A percentile compares a stretch with the other conserved stretches of the same genome.
Conservation (phyloP, 176 grass and related monocot genomes). For the Alloteropsis semialata region DNA sequence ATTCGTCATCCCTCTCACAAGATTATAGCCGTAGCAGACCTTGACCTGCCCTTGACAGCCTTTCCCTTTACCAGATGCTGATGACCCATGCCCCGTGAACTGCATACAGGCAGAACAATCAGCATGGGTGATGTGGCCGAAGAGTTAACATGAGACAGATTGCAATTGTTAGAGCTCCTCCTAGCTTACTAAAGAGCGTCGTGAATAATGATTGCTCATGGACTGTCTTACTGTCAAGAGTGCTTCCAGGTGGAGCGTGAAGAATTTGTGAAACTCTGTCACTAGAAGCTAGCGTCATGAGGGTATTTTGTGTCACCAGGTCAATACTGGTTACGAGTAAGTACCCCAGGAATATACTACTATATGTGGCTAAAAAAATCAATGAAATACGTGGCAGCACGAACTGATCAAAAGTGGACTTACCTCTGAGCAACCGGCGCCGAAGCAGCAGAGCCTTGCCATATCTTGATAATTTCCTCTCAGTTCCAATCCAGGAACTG, state of each 20-base stretch:
- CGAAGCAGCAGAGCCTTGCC: conserved; percentile 46
- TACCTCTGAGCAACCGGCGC: conserved; percentile 38
- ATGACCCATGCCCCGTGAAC: conserved; percentile 40
- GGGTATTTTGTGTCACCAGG: neutral
- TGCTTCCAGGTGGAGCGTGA: neutral
- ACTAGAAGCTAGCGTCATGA: neutral
- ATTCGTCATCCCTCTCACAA: conserved; percentile 63
- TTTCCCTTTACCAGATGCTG: conserved; percentile 58
- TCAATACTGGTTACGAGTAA: neutral
- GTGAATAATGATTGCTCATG: neutral
- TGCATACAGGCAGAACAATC: conserved; percentile 30
- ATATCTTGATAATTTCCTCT: neutral
- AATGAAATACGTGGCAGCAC: neutral
- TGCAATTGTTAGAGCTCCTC: neutral
- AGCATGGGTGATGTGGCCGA: neutral
- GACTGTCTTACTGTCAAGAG: neutral
- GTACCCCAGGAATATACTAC: neutral
- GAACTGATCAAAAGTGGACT: neutral
- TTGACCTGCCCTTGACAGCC: conserved; percentile 37
- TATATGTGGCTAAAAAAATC: neutral
- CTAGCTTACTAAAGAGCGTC: neutral
- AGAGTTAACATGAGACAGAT: neutral
- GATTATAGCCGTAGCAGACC: conserved; percentile 58
- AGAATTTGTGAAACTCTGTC: neutral
- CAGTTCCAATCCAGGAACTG: neutral